Base-by-base conservation (phyloP, 495 filamentous ascomycete genomes). In the Umbilicaria muhlenbergii region DNA sequence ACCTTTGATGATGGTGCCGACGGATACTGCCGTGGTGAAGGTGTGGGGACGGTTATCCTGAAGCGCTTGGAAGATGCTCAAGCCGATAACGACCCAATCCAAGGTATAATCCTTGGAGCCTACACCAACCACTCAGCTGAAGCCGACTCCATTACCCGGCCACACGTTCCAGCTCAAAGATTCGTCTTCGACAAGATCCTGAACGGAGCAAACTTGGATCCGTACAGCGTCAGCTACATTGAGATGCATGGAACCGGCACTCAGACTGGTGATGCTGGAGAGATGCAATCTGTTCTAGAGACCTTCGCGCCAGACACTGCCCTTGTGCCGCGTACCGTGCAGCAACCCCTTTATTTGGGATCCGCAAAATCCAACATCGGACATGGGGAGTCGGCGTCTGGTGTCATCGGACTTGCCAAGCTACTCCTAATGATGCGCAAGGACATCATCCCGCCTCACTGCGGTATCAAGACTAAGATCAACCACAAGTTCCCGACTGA, bases 221-320 rank as follows among this genome's bases (percentile, higher is more conserved):
- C 85, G 2, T 69, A 70, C 41, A 78, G 86, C 36, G 59, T 89
- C 15, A 75, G 75, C 63, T 88, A 88, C 47, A 74, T 92, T 6
- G 85, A 92, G 55, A 85, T 87, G 74, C 85, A 92, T 55, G 85
- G 85, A 14, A 89, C 85, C 0, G 85, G 84, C 6, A 88, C 84
- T 0, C 81, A 86, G 52, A 81, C 80, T n/a, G 85, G 85, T 5
- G 85, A 92, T 58, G 73, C 71, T 0, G 76, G 73, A 1, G 85
- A 92, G 57, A 83, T 88, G 77, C 57, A 68, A 37, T 84, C 81
- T 11, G 80, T 91, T 24, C 72, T 77, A 6, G 77, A 79, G 48
- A 69, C 81, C 11, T 96, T 94, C 50, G 88, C 86, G 7, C 81
- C 86, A 1, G 67, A 64, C 24, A 58, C 76, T 48, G 66, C 73